Evolutionary conservation across 306 rosid genomes (phyloP), one percentile per base, ranked within the genome.

Genomic region (Trichosanthes truncata): DNA sequence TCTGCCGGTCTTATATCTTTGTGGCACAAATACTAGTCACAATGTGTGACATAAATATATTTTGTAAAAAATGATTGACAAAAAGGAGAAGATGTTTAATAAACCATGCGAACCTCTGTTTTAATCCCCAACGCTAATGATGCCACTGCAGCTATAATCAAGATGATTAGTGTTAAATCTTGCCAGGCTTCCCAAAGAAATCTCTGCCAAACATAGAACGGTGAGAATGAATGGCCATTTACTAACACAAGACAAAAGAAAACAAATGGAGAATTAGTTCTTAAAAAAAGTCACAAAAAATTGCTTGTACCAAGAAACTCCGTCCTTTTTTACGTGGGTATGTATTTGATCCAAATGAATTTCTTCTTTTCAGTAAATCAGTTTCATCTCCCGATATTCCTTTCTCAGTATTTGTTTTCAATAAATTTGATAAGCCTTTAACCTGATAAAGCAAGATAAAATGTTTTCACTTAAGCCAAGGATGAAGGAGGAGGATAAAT

Each of bases 151-250:
- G 99, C 97, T 83, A 95, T 40, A 46, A 95, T 93, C 86, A 95
- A 86, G 79, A 95, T 91, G 87, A 95, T 87, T 63, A 95, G 96
- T 60, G 99, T 95, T 48, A 89, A 87, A 87, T 95, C 99, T 89
- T 92, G 97, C 97, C 99, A 95, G 73, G 99, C 89, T 87, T 95
- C 99, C 99, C 99, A 95, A 38, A 92, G 90, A 83, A 95, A 95
- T 85, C 88, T 89, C 97, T 95, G 93, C 80, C 85, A 76, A 75
- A 81, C 79, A 82, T 38, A 75, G 63, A 26, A 73, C 31, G 74
- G 14, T 38, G 29, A 40, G 41, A 71, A 38, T 62, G 62, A 75
- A 80, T 18, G 49, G 53, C 12, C 35, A 76, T 76, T 53, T 78
- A 59, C 36, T 56, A 49, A 52, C 75, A 45, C 14, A 77, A 35